Evolutionary conservation across 108 stramenopile species (phyloP), one percentile per base, ranked within the genome.

Genomic region (Cyclotella distinguenda): DNA sequence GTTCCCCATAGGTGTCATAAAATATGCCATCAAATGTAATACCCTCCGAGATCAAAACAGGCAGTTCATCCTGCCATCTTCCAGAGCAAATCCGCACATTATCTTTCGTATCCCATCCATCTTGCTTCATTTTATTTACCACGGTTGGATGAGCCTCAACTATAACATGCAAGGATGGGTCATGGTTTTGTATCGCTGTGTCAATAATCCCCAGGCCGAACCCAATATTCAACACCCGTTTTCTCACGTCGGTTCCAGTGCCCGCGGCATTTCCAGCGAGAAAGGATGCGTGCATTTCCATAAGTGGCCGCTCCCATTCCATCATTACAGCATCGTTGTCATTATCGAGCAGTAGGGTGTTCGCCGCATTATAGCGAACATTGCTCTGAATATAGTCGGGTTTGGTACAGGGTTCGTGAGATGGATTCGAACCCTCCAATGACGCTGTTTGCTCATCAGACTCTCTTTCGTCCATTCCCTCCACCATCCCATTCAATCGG

Each of bases 241-340:
- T 85, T 19, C 64, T 57, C 13, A 35, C 16, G 18, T 18, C 19
- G 42, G 11, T 25, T 4, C 15, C 31, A 0, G 50, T 28, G 8
- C 31, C 21, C 30, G n/a, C 27, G 28, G 64, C 35, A 39, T 74
- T 51, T 70, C 82, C 77, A 63, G 68, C 84, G 13, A 94, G 55
- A 7, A 95, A 81, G 43, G 76, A 70, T 1, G 96, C 94, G 79
- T 97, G 96, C n/a, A 82, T 84, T 39, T 86, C 75, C 96, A 97
- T 97, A 32, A 97, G 74, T 0, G 96, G 96, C 9, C 88, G 55
- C 76, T 97, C 96, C 96, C 96, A 97, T 79, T 97, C 92, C 96
- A 97, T 97, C 96, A 97, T 97, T 46, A 97, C 93, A 1, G 94
- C 96, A 79, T 97, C 96, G 30, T 87, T 53, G 61, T 95, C 94